phyloP scores from a whole-genome alignment of 345 rosid genomes.

The rapeseed (Brassica napus) region Da-Ae NC_063434.1:8773001-8773500 shows the following conservation, averaged over 20 bases:
- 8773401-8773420: constrained; percentile 60
- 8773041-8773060: constrained; percentile 15
- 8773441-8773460: background rate
- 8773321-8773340: background rate
- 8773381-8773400: constrained; percentile 67
- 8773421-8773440: background rate
- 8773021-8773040: constrained; percentile 24
- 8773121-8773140: constrained; percentile 26
- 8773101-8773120: constrained; percentile 21
- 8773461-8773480: background rate
- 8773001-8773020: constrained; percentile 15
- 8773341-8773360: background rate
- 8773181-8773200: constrained; percentile 69
- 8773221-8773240: constrained; percentile 91
- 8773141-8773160: constrained; percentile 38
- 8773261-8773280: constrained; percentile 59
- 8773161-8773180: constrained; percentile 60
- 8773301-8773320: background rate
- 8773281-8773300: constrained; percentile 53
- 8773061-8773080: constrained; percentile 18
- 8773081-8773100: constrained; percentile 30
- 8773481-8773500: constrained; percentile 66
- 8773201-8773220: constrained; percentile 70
- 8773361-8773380: constrained; percentile 66
- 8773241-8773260: constrained; percentile 97